phyloP scores from a whole-genome alignment of 805 yeast species.

The Candida corydali region DNA sequence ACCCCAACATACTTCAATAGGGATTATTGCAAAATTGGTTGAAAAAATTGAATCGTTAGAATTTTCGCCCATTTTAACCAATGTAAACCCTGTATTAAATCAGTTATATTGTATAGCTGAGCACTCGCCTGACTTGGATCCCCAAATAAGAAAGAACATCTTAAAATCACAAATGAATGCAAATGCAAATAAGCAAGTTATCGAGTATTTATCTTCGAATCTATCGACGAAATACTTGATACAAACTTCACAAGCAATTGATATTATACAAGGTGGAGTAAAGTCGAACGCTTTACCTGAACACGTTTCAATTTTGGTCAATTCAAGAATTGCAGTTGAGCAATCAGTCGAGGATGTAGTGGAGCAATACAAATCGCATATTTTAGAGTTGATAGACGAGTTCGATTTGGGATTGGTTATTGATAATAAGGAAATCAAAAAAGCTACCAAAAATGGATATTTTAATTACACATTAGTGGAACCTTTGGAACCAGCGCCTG shows the following conservation, averaged over 20 bases:
- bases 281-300: constrained; percentile 51
- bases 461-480: constrained; percentile 24
- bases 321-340: constrained; percentile 46
- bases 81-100: constrained; percentile 40
- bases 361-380: constrained; percentile 27
- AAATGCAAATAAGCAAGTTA: constrained; percentile 33
- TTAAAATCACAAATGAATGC: constrained; percentile 33
- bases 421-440: constrained; percentile 20
- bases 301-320: constrained; percentile 38
- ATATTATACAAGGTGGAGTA: constrained; percentile 45
- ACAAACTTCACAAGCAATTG: constrained; percentile 47
- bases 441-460: constrained; percentile 26
- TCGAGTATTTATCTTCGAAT: constrained; percentile 26
- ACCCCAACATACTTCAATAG: constrained; percentile 46
- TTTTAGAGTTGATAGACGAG: constrained; percentile 28
- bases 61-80: constrained; percentile 35
- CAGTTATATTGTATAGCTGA: constrained; percentile 46
- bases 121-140: constrained; percentile 32
- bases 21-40: constrained; percentile 41
- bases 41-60: constrained; percentile 33
- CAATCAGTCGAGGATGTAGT: constrained; percentile 30
- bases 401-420: constrained; percentile 33
- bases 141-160: constrained; percentile 30
- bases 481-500: constrained; percentile 36
- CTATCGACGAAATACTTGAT: constrained; percentile 31